Conservation (phyloP, 805 yeast species). For the Candida fluviatilis region DNA sequence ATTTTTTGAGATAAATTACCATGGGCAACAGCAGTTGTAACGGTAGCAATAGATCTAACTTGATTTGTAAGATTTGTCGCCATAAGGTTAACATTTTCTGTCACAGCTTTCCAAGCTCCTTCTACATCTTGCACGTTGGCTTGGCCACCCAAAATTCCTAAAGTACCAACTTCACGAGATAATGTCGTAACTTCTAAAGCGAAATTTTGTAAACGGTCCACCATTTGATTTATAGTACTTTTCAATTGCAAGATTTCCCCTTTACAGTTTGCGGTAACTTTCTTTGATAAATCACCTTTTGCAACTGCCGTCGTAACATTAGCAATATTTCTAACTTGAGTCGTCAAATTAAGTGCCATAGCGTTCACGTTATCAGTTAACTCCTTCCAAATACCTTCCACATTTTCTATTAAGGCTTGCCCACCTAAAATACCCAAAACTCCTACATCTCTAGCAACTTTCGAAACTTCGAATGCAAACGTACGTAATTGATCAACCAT, state of each 20-base stretch:
- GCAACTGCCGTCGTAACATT: conserved; percentile 88
- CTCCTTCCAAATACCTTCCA: conserved; percentile 86
- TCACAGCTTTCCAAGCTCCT: conserved; percentile 49
- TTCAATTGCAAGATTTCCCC: conserved; percentile 51
- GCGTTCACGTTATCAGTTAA: conserved; percentile 85
- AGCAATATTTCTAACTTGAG: conserved; percentile 84
- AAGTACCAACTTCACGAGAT: conserved; percentile 45
- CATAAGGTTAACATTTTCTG: conserved; percentile 45
- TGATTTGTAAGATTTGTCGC: conserved; percentile 59
- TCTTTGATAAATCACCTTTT: conserved; percentile 73
- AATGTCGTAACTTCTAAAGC: conserved; percentile 45
- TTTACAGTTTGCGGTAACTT: conserved; percentile 82
- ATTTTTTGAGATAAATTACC: conserved; percentile 85
- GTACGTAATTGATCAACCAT: conserved; percentile 85
- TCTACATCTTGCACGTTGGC: conserved; percentile 49
- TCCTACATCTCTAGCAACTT: conserved; percentile 87
- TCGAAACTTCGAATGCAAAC: conserved; percentile 81
- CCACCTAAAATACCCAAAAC: conserved; percentile 88
- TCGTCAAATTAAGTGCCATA: conserved; percentile 83
- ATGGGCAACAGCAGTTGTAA: conserved; percentile 87
- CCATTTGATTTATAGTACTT: conserved; percentile 47
- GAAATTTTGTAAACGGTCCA: conserved; percentile 46
- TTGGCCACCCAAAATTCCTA: conserved; percentile 47
- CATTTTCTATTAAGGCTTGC: conserved; percentile 74
- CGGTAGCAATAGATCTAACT: conserved; percentile 85